phyloP scores from a whole-genome alignment of 148 eudicot species.

The Cornus florida region DNA sequence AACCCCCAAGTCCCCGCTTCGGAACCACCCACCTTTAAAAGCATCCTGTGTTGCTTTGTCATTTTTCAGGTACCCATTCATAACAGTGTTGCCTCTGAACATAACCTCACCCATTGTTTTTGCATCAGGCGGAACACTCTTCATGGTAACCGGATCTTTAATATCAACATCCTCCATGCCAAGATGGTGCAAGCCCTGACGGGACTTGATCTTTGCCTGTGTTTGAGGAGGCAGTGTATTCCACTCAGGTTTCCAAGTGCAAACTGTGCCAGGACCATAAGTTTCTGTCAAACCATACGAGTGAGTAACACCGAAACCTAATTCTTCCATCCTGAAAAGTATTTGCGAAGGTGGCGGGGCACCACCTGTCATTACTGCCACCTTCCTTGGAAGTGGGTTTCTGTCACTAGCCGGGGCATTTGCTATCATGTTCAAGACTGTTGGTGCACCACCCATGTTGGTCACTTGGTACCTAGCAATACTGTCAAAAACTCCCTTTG shows the following conservation, averaged over 20 bases:
- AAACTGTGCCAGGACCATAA: slow-evolving; percentile 65
- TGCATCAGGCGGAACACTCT: slow-evolving; percentile 58
- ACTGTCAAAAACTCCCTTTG: slow-evolving; percentile 41
- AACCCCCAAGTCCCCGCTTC: slow-evolving; percentile 68
- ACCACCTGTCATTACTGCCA: slow-evolving; percentile 58
- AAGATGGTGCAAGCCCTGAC: slow-evolving; percentile 60
- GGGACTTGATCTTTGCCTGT: slow-evolving; percentile 52
- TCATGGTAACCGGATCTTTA: slow-evolving; percentile 51
- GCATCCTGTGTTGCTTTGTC: slow-evolving; percentile 48
- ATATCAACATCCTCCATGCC: slow-evolving; percentile 60
- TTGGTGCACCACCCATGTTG: slow-evolving; percentile 74
- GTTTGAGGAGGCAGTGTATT: slow-evolving; percentile 33
- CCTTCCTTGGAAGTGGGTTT: slow-evolving; percentile 45
- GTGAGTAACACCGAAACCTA: slow-evolving; percentile 55
- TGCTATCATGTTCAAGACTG: slow-evolving; percentile 57
- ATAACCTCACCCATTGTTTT: slow-evolving; percentile 73
- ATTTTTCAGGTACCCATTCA: slow-evolving; percentile 67
- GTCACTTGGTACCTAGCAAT: slow-evolving; percentile 47
- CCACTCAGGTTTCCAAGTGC: slow-evolving; percentile 78
- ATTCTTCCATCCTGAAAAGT: slow-evolving; percentile 55
- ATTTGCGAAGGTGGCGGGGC: slow-evolving; percentile 67
- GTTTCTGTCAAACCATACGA: slow-evolving; percentile 72
- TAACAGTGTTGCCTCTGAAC: slow-evolving; percentile 75
- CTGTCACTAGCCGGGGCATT: slow-evolving; percentile 37
- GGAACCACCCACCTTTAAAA: slow-evolving; percentile 67